Base-by-base conservation (phyloP, 2,329 filamentous ascomycete genomes). In the Albophoma yamanashiensis region DNA sequence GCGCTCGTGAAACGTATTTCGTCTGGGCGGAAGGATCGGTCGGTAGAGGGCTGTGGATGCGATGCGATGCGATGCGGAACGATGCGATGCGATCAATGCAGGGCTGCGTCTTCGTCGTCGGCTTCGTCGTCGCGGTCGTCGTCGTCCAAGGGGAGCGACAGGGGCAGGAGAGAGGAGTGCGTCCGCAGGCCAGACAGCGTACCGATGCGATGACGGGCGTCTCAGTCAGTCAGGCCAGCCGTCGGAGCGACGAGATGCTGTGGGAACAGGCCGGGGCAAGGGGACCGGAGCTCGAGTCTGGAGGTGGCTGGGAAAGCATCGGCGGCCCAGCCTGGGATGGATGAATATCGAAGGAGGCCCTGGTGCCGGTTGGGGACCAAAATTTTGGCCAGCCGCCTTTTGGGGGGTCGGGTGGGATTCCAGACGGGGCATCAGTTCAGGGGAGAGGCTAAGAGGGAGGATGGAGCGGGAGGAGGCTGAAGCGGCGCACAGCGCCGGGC, bases 301-400 rank as follows among this genome's bases (percentile, higher is more conserved):
- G 67, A 68, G 71, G 78, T 76, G 77, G 78, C 75, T 78, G 76
- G 76, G 69, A 67, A 65, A 70, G 71, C 74, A 77, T 77, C 71
- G 70, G 70, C 66, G 70, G 71, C 64, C 66, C 62, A 63, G 64
- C 63, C 68, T 65, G 60, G 64, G 63, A 67, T 64, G 66, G 38
- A 55, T 55, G 50, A 38, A 43, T n/a, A 38, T 38, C 36, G 36
- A 14, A 8, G 52, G 45, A 34, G 17, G 57, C 36, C 27, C 27
- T 20, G 47, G 17, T 31, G 47, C 25, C 27, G 20, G 47, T 50
- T 58, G 34, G 55, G 34, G 27, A 34, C 70, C 65, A 61, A 67
- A 64, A 63, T 67, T 68, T 66, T 64, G 59, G 62, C 74, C 73
- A 75, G 74, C 69, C 69, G 66, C 68, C 71, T 71, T 76, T 70